phyloP scores from a whole-genome alignment of 805 yeast genomes.

The Lipomyces oligophaga region DNA sequence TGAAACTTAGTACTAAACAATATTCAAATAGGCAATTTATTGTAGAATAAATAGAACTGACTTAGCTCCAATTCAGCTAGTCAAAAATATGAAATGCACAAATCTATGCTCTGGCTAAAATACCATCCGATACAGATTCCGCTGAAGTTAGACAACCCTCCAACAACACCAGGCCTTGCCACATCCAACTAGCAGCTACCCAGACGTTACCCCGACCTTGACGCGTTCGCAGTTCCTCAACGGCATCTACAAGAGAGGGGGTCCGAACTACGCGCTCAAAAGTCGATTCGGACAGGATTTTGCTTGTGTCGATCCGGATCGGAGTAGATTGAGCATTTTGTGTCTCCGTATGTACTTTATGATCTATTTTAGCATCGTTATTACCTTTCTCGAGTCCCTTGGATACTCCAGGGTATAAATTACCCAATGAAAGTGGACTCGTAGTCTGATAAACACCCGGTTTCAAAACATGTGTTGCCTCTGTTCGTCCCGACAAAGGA shows the following conservation, averaged over 20 bases:
- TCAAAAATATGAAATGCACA: neutral
- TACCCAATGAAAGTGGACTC: conserved; percentile 7
- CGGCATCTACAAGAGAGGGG: conserved; percentile 13
- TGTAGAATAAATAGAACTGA: neutral
- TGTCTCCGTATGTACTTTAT: too few species aligned
- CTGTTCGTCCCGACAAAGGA: conserved; percentile 7
- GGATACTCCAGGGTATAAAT: too few species aligned
- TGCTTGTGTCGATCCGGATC: conserved; percentile 15
- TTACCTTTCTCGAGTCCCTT: too few species aligned
- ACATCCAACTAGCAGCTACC: conserved; percentile 26
- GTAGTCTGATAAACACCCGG: conserved; percentile 26
- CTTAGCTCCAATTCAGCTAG: neutral
- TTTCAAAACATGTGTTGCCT: conserved; percentile 20
- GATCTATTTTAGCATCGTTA: conserved; percentile 8
- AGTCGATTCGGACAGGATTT: conserved; percentile 8
- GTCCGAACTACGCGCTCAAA: conserved; percentile 25
- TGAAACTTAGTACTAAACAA: too few species aligned
- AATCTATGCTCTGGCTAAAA: too few species aligned
- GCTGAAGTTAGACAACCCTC: conserved; percentile 26
- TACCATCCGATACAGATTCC: conserved; percentile 13
- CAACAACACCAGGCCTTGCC: conserved; percentile 25
- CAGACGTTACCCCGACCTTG: conserved; percentile 25
- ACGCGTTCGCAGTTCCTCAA: conserved; percentile 13
- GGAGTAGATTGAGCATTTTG: too few species aligned
- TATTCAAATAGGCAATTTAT: neutral